These are phyloP conservation scores for Geranium incanum DNA, from an alignment of 441 rosid genomes.

Conservation along the genomic window DNA sequence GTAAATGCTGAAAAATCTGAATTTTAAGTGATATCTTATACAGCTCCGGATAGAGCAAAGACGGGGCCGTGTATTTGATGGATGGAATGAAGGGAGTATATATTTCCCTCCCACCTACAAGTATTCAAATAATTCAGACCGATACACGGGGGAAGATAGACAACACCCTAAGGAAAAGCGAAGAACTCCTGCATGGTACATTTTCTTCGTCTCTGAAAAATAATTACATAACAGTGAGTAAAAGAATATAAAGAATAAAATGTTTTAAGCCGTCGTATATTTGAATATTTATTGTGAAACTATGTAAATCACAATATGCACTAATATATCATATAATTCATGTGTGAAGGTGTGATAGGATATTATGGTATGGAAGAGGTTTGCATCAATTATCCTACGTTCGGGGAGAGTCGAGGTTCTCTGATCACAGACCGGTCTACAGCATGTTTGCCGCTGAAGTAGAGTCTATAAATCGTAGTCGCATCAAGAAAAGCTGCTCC, in stretches of 20 bases:
- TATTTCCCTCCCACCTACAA: constrained; percentile 98
- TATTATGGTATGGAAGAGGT: constrained; percentile 88
- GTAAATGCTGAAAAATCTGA: no score
- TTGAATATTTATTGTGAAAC: not conserved
- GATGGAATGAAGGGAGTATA: constrained; percentile 91
- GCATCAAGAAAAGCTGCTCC: constrained; percentile 61
- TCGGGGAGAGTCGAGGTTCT: constrained; percentile 42
- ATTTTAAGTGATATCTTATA: constrained; percentile 14
- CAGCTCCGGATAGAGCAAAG: constrained; percentile 83
- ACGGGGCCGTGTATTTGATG: constrained; percentile 64
- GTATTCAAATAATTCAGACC: constrained; percentile 90
- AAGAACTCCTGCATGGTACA: constrained; percentile 93
- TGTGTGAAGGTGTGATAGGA: constrained; percentile 85
- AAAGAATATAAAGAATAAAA: no score
- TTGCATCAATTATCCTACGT: constrained; percentile 75
- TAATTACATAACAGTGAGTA: no score
- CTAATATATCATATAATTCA: constrained; percentile 5
- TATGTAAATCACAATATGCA: not conserved
- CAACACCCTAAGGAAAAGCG: constrained; percentile 80
- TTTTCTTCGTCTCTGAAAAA: not conserved
- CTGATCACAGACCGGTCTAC: no score
- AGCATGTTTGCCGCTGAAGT: constrained; percentile 79
- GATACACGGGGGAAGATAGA: constrained; percentile 76
- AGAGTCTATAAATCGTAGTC: constrained; percentile 54
- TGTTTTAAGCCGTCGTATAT: no score